Base-by-base conservation (phyloP, 2,329 filamentous ascomycete species). In the Colletotrichum tropicicola region DNA sequence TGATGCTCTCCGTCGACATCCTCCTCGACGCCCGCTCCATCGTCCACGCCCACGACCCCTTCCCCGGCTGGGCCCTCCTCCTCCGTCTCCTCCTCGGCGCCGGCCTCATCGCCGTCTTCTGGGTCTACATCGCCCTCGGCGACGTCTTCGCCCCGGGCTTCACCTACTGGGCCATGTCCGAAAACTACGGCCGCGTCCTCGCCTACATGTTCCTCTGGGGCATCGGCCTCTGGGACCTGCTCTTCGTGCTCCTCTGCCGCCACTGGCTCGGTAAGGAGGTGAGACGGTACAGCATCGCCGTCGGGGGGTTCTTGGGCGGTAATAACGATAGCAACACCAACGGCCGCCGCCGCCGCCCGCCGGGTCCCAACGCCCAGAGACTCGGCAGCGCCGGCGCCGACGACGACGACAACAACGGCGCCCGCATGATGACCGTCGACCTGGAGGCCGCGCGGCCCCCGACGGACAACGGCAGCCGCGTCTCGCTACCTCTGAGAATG, bases 181-280 rank as follows among this genome's bases (percentile, higher is more conserved):
- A 70, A 6, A 65, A 66, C 19, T 71, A 70, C 37, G 70, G 77
- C 3, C 72, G 73, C 8, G 71, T 71, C 8, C 65, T 78, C 48
- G 73, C 78, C 7, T 74, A 80, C 61, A 67, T 74, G 51, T 74
- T 81, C 52, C 69, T 81, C 19, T 79, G 77, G 72, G 67, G 58
- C 63, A 49, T 62, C 39, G 59, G 52, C 15, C 45, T 66, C 7
- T 66, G 63, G 63, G 48, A 66, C 15, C 37, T 66, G 51, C 19
- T 63, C 2, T 62, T 66, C 37, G 53, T 66, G 12, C 17, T 43
- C 2, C 39, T 63, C 17, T 66, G 53, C 45, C 51, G 63, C 15
- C 52, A 41, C 59, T 63, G 59, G 63, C 53, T 66, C 21, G 52
- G 49, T 8, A 53, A 56, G 28, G 63, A 66, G 19, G 28, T 66